A percentile compares a stretch with the other conserved stretches of the same genome.
Evolutionary conservation across 495 filamentous ascomycete genomes (phyloP).

Genomic region (Talaromyces trachyspermus): DNA sequence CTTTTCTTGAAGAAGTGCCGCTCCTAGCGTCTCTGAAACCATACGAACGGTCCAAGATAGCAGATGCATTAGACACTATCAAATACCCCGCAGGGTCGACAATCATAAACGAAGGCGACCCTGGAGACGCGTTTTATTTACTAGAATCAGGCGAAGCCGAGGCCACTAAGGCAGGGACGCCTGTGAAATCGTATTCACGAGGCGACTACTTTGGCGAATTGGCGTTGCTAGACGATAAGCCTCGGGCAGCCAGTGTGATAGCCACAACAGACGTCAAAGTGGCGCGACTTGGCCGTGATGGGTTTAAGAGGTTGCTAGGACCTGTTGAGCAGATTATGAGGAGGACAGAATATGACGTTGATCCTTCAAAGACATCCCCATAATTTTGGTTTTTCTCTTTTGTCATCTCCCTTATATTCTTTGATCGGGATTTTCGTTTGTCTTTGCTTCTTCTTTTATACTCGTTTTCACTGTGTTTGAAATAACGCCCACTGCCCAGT

Average conservation of each 20-base stretch:
- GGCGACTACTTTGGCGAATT: slow-evolving; percentile 97
- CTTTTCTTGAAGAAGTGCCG: slow-evolving; percentile 93
- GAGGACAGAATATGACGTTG: slow-evolving; percentile 55
- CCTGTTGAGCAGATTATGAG: slow-evolving; percentile 94
- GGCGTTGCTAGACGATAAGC: slow-evolving; percentile 86
- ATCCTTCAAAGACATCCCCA: slow-evolving; percentile 4
- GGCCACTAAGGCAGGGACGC: slow-evolving; percentile 62
- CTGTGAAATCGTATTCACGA: slow-evolving; percentile 74
- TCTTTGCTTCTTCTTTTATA: too few relatives aligned
- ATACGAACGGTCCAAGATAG: slow-evolving; percentile 94
- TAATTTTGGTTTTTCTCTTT: neutral
- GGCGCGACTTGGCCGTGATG: slow-evolving; percentile 86
- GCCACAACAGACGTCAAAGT: slow-evolving; percentile 78
- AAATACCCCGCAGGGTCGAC: slow-evolving; percentile 72
- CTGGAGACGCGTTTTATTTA: slow-evolving; percentile 86
- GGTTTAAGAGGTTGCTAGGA: slow-evolving; percentile 87
- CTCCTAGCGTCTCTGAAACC: slow-evolving; percentile 76
- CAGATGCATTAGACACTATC: slow-evolving; percentile 85
- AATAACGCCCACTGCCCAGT: too few relatives aligned
- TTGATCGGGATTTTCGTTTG: too few relatives aligned
- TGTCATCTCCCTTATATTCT: neutral
- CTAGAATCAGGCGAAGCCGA: slow-evolving; percentile 85
- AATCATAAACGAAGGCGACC: slow-evolving; percentile 89
- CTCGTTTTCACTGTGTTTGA: too few relatives aligned
- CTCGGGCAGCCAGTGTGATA: slow-evolving; percentile 84